Evolutionary conservation across 805 yeast species (phyloP).

Genomic region (Yarrowia porcina): DNA sequence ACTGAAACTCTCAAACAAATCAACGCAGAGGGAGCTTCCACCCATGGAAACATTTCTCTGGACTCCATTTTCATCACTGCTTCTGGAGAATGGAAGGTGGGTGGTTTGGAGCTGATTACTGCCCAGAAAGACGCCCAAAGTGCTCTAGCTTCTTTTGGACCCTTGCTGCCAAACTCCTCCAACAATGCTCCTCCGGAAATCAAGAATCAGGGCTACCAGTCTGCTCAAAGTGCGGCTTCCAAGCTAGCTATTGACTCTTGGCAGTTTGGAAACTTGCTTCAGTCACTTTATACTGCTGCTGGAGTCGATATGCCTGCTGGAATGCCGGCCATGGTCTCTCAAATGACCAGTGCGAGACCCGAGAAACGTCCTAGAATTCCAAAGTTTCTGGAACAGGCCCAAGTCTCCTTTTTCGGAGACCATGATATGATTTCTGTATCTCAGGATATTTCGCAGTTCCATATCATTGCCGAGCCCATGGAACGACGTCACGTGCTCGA

Average conservation of each 20-base stretch:
- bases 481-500: constrained; percentile 1
- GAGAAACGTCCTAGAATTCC: constrained; percentile 11
- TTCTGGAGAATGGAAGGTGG: constrained; percentile 78
- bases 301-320: constrained; percentile 18
- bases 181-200: constrained; percentile 54
- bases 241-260: constrained; percentile 53
- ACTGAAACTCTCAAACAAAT: constrained; percentile 55
- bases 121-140: constrained; percentile 45
- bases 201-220: constrained; percentile 44
- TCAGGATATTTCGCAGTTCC: constrained; percentile 14
- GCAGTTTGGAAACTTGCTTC: constrained; percentile 53
- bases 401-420: constrained; percentile 5
- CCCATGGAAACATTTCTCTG: constrained; percentile 60
- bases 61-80: constrained; percentile 62
- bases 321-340: constrained; percentile 9
- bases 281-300: neutral
- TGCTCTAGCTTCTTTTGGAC: neutral
- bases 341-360: neutral
- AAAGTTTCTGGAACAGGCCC: constrained; percentile 15
- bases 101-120: constrained; percentile 72
- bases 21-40: constrained; percentile 52
- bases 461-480: constrained; percentile 8
- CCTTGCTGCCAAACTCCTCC: constrained; percentile 13
- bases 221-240: constrained; percentile 34
- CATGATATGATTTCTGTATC: constrained; percentile 18